Percentiles rank a stretch among this genome's conserved stretches.
These are phyloP conservation scores for Rhizopus sp. DNA, from an alignment of 371 early-diverging fungal species.

Conservation along the genomic window DNA sequence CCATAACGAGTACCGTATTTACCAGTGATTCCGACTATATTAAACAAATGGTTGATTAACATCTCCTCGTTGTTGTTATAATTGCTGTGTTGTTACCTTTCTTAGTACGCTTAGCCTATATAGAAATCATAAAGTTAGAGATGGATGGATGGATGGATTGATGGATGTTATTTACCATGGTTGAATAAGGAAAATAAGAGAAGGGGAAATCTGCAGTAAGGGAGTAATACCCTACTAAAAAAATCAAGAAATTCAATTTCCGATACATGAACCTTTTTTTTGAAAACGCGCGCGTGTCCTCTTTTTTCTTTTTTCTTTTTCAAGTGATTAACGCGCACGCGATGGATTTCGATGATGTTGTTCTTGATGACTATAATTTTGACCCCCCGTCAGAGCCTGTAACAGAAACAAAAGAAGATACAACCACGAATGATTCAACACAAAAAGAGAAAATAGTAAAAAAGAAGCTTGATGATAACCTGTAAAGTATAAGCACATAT, in stretches of 20 bases:
- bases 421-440: no score
- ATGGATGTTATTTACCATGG: conserved; percentile 1
- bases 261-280: no score
- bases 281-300: no score
- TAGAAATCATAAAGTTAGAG: not conserved
- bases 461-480: conserved; percentile 9
- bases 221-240: no score
- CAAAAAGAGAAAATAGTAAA: not conserved
- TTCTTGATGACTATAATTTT: conserved; percentile 17
- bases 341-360: conserved; percentile 18
- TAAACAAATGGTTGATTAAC: not conserved
- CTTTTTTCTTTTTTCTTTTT: not conserved
- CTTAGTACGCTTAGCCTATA: conserved; percentile 97
- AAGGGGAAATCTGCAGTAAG: not conserved
- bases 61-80: not conserved
- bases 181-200: not conserved
- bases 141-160: conserved; percentile 1
- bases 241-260: no score
- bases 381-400: not conserved
- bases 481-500: conserved; percentile 9
- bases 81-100: conserved; percentile 58
- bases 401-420: not conserved
- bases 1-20: conserved; percentile 99
- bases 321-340: not conserved
- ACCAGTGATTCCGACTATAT: conserved; percentile 95